These are phyloP conservation scores for Casuarina equisetifolia DNA, from an alignment of 306 rosid species.

Conservation along the genomic window DNA sequence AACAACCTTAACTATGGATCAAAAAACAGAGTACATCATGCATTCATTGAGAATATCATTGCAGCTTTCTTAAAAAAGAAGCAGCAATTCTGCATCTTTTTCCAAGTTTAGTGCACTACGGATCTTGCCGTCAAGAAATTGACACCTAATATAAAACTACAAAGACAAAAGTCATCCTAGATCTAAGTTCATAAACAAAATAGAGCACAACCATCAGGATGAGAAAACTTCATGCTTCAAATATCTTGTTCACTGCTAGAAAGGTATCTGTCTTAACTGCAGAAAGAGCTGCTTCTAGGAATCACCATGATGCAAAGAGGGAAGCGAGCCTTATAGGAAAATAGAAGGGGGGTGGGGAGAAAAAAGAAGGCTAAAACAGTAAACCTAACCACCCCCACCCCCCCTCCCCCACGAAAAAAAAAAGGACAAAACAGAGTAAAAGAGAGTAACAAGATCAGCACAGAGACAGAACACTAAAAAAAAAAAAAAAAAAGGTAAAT, in stretches of 20 bases:
- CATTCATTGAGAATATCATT: background rate
- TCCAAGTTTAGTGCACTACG: background rate
- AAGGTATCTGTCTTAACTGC: conserved; percentile 22
- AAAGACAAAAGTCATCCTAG: conserved; percentile 4
- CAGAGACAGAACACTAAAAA: background rate
- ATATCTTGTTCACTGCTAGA: conserved; percentile 23
- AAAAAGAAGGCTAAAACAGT: conserved; percentile 37
- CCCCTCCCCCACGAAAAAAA: too few species aligned
- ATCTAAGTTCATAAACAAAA: conserved; percentile 11
- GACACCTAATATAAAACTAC: background rate
- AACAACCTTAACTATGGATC: background rate
- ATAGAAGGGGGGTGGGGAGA: too few species aligned
- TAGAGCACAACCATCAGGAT: conserved; percentile 8
- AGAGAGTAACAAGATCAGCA: conserved; percentile 12
- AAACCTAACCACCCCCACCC: conserved; percentile 61
- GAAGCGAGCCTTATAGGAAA: conserved; percentile 36
- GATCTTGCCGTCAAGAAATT: background rate
- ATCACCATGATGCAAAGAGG: conserved; percentile 31
- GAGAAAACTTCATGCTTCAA: conserved; percentile 29
- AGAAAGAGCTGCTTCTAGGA: conserved; percentile 37
- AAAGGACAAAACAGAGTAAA: background rate
- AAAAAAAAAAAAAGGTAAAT: background rate
- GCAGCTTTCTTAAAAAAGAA: background rate
- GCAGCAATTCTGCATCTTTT: background rate
- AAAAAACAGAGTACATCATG: background rate